Evolutionary conservation across 345 rosid species (phyloP), one percentile per base, ranked within the genome.

Genomic region (Salix dunnii): DNA sequence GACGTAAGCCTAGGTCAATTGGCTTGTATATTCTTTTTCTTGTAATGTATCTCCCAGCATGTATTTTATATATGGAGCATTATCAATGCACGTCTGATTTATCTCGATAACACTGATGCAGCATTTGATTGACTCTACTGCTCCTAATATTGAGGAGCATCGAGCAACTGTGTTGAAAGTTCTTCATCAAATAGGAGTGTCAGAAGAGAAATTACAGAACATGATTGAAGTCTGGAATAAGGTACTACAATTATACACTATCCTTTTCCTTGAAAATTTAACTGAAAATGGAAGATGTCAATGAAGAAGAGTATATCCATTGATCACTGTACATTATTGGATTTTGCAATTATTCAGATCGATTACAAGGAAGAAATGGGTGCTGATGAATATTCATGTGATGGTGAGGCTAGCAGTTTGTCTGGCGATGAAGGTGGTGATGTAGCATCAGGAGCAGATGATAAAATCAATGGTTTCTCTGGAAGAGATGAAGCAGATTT

Each of bases 141-240:
- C 98, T 73, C 97, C 97, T 67, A 93, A 95, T 80, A 89, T 89
- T n/a, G 88, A 90, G 58, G 99, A 95, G 79, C 99, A 95, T 80
- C 91, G 94, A 23, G 70, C 96, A 46, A 86, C 99, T 10, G 99
- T 91, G 70, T 84, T 93, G 85, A 87, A 85, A 81, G 94, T 91
- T 81, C 93, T 95, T 67, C 89, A 84, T 74, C 98, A 95, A 82
- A 94, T 93, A 70, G 97, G 99, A 76, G 98, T 95, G n/a, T 79
- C 97, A 21, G 87, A 88, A 71, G 97, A 90, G 84, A 95, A 91
- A 87, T 86, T 90, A 72, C 67, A 87, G 77, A 88, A 89, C 73
- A 91, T 95, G 97, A 86, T 93, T 74, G 96, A 95, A 90, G 98
- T 89, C 68, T 93, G 98, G 99, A 95, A 93, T 72, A 93, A 95